phyloP scores from a whole-genome alignment of 495 filamentous ascomycete genomes.

The Aspergillus baeticus region DNA sequence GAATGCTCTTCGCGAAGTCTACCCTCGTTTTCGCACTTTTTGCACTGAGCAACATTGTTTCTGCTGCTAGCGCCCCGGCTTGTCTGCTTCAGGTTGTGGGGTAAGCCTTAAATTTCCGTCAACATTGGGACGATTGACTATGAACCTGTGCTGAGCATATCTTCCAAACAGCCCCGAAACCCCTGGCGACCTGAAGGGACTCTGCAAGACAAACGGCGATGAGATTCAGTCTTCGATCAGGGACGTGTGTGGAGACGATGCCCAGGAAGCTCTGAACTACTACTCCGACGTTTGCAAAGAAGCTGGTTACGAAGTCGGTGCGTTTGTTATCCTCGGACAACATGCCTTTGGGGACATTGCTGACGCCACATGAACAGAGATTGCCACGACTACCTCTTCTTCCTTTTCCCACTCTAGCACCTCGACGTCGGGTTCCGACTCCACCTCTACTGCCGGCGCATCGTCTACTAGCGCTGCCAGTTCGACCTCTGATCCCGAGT shows the following conservation, averaged over 20 bases:
- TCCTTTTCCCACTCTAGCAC: conserved; percentile 11
- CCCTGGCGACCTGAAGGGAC: conserved; percentile 29
- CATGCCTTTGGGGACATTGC: neutral
- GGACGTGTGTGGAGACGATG: conserved; percentile 28
- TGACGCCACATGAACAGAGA: conserved; percentile 5
- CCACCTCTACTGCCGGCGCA: conserved; percentile 10
- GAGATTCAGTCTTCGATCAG: conserved; percentile 30
- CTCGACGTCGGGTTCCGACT: conserved; percentile 7
- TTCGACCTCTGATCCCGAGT: conserved; percentile 9
- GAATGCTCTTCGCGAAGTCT: conserved; percentile 40
- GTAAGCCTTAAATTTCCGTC: conserved; percentile 21
- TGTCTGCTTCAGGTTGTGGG: conserved; percentile 38
- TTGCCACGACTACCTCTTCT: conserved; percentile 13
- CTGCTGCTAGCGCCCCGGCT: conserved; percentile 28
- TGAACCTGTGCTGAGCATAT: conserved; percentile 19
- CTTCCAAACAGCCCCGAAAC: conserved; percentile 17
- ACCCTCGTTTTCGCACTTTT: conserved; percentile 32
- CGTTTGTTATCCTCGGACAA: conserved; percentile 4
- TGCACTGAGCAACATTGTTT: conserved; percentile 35
- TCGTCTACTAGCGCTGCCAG: conserved; percentile 11
- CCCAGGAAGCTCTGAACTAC: conserved; percentile 30
- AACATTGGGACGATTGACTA: neutral
- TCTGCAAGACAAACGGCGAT: conserved; percentile 31
- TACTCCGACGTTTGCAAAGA: conserved; percentile 31
- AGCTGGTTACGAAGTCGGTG: conserved; percentile 37